Evolutionary conservation across 352 stramenopile genomes (phyloP).

Genomic region (Paralagenidium karlingii): DNA sequence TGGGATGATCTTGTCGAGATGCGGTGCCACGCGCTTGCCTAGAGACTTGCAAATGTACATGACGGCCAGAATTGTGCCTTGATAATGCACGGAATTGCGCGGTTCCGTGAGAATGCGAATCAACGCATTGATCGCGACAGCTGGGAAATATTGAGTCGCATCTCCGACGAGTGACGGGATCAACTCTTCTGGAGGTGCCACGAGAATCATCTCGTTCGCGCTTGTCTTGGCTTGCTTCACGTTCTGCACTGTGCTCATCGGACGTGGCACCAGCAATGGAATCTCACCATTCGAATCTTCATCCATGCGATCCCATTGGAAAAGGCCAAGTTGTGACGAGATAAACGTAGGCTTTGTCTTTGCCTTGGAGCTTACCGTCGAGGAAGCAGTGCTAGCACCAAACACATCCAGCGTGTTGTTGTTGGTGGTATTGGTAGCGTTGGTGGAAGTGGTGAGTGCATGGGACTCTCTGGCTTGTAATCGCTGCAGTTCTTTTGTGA

Average conservation of each 20-base stretch:
- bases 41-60: conserved; percentile 99
- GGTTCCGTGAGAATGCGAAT: conserved; percentile 97
- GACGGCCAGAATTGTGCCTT: conserved; percentile 95
- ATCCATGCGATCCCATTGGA: conserved; percentile 18
- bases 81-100: conserved; percentile 93
- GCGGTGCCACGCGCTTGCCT: conserved; percentile 87
- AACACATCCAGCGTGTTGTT: no score
- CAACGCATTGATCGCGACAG: conserved; percentile 92
- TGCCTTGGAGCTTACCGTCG: no score
- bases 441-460: background rate
- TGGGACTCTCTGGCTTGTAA: conserved; percentile 1
- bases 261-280: conserved; percentile 30
- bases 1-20: conserved; percentile 95
- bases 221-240: conserved; percentile 38
- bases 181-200: conserved; percentile 57
- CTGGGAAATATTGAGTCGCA: conserved; percentile 93
- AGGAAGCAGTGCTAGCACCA: background rate
- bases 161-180: conserved; percentile 74
- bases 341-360: no score
- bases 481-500: conserved; percentile 47
- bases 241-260: conserved; percentile 44
- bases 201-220: conserved; percentile 20
- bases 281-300: conserved; percentile 34
- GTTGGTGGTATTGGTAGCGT: conserved; percentile 1
- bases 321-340: conserved; percentile 4